These are phyloP conservation scores for Pisolithus albus DNA, from an alignment of 768 basidiomycete species.

Conservation along the genomic window DNA sequence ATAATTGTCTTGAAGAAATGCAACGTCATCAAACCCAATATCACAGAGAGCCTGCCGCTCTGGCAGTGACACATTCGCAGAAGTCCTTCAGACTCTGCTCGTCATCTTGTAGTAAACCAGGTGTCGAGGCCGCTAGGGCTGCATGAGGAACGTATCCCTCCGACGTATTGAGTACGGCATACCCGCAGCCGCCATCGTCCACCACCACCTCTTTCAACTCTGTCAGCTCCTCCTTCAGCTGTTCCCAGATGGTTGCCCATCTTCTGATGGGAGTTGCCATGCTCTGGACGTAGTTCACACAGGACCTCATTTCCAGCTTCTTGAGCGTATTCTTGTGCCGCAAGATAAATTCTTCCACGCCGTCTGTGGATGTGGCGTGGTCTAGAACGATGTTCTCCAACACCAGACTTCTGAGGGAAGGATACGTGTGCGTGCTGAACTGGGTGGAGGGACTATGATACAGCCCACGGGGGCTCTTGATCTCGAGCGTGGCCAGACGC, in stretches of 20 bases:
- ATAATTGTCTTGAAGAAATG: too few relatives aligned
- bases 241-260: slow-evolving; percentile 25
- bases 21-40: not conserved
- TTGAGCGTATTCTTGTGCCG: slow-evolving; percentile 23
- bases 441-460: slow-evolving; percentile 23
- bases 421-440: slow-evolving; percentile 17
- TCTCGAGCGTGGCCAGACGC: slow-evolving; percentile 16
- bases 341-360: slow-evolving; percentile 25
- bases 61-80: not conserved
- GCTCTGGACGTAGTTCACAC: slow-evolving; percentile 20
- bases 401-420: slow-evolving; percentile 20
- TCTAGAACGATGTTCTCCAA: slow-evolving; percentile 27
- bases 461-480: slow-evolving; percentile 23
- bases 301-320: slow-evolving; percentile 19
- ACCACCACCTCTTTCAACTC: slow-evolving; percentile 20
- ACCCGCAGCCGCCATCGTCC: slow-evolving; percentile 10
- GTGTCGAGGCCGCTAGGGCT: not conserved
- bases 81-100: not conserved
- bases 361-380: slow-evolving; percentile 11
- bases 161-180: slow-evolving; percentile 17
- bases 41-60: not conserved
- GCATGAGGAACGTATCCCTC: slow-evolving; percentile 20
- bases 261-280: slow-evolving; percentile 11
- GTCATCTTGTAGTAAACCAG: not conserved
- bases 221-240: slow-evolving; percentile 15